Conservation (phyloP, 257 asterid genomes). For the Solanum ossicruentum region DNA sequence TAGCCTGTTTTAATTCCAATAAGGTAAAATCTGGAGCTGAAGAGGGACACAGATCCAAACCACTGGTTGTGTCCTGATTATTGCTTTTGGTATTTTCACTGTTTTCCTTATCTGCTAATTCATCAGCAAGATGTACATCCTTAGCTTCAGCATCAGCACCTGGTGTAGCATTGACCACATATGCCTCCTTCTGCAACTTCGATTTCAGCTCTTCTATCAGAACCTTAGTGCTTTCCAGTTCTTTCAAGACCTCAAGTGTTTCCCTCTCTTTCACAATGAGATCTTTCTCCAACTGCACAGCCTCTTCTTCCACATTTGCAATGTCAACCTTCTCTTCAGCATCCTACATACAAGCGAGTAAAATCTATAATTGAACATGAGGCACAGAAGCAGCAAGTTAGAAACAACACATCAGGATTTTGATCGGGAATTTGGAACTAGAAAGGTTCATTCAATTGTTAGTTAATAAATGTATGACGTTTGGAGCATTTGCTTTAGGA, state of each 20-base stretch:
- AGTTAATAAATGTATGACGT: neutral
- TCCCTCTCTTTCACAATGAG: constrained; percentile 64
- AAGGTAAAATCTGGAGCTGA: constrained; percentile 56
- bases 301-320: constrained; percentile 54
- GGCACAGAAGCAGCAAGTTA: neutral
- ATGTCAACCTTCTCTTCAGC: constrained; percentile 23
- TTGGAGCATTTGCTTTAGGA: neutral
- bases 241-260: constrained; percentile 66
- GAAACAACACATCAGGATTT: neutral
- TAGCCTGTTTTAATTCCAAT: constrained; percentile 72
- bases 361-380: neutral
- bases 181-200: constrained; percentile 54
- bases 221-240: constrained; percentile 52
- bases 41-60: constrained; percentile 26
- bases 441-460: neutral
- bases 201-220: constrained; percentile 47
- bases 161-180: constrained; percentile 26
- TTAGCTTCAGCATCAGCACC: neutral
- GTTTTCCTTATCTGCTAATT: constrained; percentile 2
- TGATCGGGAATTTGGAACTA: neutral
- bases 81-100: neutral
- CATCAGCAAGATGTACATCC: neutral
- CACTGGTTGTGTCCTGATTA: neutral
- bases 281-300: constrained; percentile 53
- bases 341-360: neutral